Evolutionary conservation across 1,139 yeast genomes (phyloP), one percentile per base, ranked within the genome.

Genomic region (Kodamaea anthophila): DNA sequence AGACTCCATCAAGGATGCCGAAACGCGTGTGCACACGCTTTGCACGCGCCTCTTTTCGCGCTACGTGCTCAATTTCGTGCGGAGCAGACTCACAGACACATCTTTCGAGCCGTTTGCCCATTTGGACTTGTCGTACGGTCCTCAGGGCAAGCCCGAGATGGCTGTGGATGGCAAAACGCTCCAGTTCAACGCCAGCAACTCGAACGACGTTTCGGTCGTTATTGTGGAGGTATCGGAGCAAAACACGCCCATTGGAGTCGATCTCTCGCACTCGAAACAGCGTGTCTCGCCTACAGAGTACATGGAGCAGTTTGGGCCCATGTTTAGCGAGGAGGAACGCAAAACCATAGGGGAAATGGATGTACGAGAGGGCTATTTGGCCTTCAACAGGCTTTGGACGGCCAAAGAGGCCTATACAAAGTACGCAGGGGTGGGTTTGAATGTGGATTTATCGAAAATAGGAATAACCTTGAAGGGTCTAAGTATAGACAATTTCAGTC

Each of bases 361-460:
- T 22, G 9, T 35, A 3, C 27, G 35, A 1, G 14, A 33, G 2
- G 31, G 56, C 26, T 65, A 65, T 40, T 46, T 39, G 8, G 33
- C 38, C 3, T 75, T 69, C 46, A 72, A 77, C 18, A 74, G 72
- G 30, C 60, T 70, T 19, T 82, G 91, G 93, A 79, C 91, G 0
- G 48, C 81, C 32, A 82, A 82, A 44, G 93, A 82, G 46, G 72
- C 83, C 19, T 79, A 74, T 40, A 68, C 80, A 3, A 82, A 81
- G 43, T 65, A 64, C 15, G 40, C 69, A 5, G 91, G 91, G 0
- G 53, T 65, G 12, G 91, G 93, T 0, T 53, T 81, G 15, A 71
- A 77, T 38, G 55, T 67, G 11, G 76, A 77, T 24, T 52, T 79
- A 34, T 49, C 58, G 8, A 30, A 37, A 10, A 38, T 49, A 22